These are phyloP conservation scores for Ophiostoma triangulosporum DNA, from an alignment of 2,329 filamentous ascomycete species.

Conservation along the genomic window DNA sequence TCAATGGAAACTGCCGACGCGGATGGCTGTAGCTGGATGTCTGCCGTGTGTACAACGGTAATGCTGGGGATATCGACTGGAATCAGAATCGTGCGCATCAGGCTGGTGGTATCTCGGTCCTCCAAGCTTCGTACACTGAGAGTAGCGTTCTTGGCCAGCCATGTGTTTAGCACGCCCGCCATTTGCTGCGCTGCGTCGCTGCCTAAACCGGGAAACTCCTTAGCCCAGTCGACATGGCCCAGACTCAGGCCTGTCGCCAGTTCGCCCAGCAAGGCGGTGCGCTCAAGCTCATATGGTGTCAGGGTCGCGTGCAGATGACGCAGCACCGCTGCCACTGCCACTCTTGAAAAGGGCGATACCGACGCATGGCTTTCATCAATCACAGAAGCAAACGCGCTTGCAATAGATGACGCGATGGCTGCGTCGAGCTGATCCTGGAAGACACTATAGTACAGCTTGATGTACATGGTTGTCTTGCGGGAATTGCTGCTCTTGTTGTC, in stretches of 20 bases:
- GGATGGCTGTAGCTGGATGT: slow-evolving; percentile 40
- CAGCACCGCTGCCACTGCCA: slow-evolving; percentile 25
- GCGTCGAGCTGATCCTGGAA: slow-evolving; percentile 59
- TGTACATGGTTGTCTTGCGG: slow-evolving; percentile 36
- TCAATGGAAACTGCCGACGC: slow-evolving; percentile 16
- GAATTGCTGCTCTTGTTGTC: neutral
- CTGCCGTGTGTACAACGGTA: slow-evolving; percentile 68
- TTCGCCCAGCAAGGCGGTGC: slow-evolving; percentile 37
- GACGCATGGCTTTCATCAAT: neutral
- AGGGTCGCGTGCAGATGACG: slow-evolving; percentile 30
- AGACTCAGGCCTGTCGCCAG: slow-evolving; percentile 34
- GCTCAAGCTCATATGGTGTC: slow-evolving; percentile 40
- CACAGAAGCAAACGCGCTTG: slow-evolving; percentile 18
- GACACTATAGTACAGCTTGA: slow-evolving; percentile 64
- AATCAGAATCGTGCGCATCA: slow-evolving; percentile 59
- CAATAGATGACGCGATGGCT: slow-evolving; percentile 31
- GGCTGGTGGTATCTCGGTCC: slow-evolving; percentile 12
- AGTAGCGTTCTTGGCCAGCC: slow-evolving; percentile 18
- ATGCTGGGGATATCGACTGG: slow-evolving; percentile 81
- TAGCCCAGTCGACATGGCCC: slow-evolving; percentile 31
- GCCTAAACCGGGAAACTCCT: slow-evolving; percentile 35
- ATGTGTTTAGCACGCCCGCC: slow-evolving; percentile 23
- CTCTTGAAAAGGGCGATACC: neutral
- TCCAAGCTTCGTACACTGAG: neutral
- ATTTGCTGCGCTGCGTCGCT: slow-evolving; percentile 19